Evolutionary conservation across 768 basidiomycete genomes (phyloP).

Genomic region (Gymnopilus junonius): DNA sequence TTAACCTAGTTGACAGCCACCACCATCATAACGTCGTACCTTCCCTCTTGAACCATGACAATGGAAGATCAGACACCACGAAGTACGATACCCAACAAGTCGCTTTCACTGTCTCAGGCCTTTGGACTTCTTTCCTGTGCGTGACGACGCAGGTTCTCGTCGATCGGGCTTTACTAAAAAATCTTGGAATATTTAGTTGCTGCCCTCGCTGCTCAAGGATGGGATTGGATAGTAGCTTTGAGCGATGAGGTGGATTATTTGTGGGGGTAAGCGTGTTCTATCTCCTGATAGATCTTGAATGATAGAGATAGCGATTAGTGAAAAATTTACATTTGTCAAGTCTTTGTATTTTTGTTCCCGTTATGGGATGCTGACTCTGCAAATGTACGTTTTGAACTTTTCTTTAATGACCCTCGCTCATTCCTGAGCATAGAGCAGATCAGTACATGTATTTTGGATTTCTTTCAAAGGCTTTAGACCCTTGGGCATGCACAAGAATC

Average conservation of each 20-base stretch:
- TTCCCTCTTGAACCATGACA: not conserved
- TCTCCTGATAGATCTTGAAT: not conserved
- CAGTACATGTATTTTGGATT: not conserved
- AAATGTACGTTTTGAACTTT: slow-evolving; percentile 18
- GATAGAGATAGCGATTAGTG: slow-evolving; percentile 2
- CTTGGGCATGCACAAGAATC: not conserved
- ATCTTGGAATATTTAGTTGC: slow-evolving; percentile 14
- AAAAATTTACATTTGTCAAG: slow-evolving; percentile 13
- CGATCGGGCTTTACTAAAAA: not conserved
- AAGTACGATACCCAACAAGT: not conserved
- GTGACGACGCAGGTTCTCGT: not conserved
- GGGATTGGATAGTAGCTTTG: slow-evolving; percentile 19
- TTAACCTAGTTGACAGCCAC: not conserved
- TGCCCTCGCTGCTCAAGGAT: slow-evolving; percentile 23
- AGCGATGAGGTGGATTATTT: slow-evolving; percentile 27
- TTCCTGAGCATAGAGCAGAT: slow-evolving; percentile 8
- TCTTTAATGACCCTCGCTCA: not conserved
- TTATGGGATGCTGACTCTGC: slow-evolving; percentile 20
- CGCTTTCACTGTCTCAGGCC: not conserved
- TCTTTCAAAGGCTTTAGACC: not conserved
- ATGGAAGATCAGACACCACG: not conserved
- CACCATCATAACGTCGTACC: not conserved
- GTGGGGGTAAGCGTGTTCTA: slow-evolving; percentile 13
- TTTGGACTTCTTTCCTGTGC: slow-evolving; percentile 1
- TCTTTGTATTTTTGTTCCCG: slow-evolving; percentile 24